Evolutionary conservation across 2,329 filamentous ascomycete species (phyloP).

Genomic region (Aspergillus ibericus): DNA sequence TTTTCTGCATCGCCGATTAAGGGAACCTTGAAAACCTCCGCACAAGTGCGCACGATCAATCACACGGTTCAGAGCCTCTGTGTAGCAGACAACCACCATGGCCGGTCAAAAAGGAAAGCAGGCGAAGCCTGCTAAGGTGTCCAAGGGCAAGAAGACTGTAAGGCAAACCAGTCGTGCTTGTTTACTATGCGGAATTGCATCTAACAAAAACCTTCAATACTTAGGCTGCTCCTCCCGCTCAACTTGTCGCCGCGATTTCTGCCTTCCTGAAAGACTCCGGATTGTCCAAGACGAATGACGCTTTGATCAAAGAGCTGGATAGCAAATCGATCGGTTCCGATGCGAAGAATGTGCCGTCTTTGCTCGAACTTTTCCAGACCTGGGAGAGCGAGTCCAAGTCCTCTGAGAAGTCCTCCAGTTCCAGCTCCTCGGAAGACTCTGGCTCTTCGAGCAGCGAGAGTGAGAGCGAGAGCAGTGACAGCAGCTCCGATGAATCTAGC

Average conservation of each 20-base stretch:
- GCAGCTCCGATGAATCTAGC: slow-evolving; percentile 38
- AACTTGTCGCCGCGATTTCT: slow-evolving; percentile 67
- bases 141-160: slow-evolving; percentile 27
- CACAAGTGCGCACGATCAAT: neutral
- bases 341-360: slow-evolving; percentile 35
- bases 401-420: slow-evolving; percentile 17
- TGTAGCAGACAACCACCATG: slow-evolving; percentile 24
- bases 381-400: slow-evolving; percentile 20
- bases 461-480: slow-evolving; percentile 28
- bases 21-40: slow-evolving; percentile 1
- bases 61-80: neutral
- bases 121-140: slow-evolving; percentile 21
- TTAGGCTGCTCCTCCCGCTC: slow-evolving; percentile 51
- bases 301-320: slow-evolving; percentile 62
- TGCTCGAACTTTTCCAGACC: slow-evolving; percentile 43
- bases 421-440: slow-evolving; percentile 17
- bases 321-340: slow-evolving; percentile 29
- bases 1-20: neutral
- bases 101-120: slow-evolving; percentile 27
- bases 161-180: neutral
- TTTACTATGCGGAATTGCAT: neutral
- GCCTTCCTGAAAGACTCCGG: slow-evolving; percentile 66
- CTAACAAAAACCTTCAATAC: slow-evolving; percentile 13
- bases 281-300: slow-evolving; percentile 61
- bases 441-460: slow-evolving; percentile 14